phyloP scores from a whole-genome alignment of 768 basidiomycete species.

The Trametes cinnabarina region DNA sequence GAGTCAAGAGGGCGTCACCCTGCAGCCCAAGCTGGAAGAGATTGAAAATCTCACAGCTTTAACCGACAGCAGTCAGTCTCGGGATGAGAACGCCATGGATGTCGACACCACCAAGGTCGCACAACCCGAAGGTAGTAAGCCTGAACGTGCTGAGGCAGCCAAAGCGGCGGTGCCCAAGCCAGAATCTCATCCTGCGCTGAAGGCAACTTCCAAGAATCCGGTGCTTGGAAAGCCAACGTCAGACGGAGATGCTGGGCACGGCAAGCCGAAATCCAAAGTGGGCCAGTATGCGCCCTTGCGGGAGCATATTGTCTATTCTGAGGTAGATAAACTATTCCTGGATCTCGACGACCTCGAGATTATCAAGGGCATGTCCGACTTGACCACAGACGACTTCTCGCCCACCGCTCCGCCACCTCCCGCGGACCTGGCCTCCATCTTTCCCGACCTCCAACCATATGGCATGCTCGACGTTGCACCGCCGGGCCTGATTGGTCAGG shows the following conservation, averaged over 20 bases:
- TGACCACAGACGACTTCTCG: conserved; percentile 29
- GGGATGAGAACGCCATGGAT: conserved; percentile 32
- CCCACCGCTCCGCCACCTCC: conserved; percentile 32
- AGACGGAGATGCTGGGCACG: conserved; percentile 14
- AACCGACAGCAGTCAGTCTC: conserved; percentile 15
- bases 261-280: conserved; percentile 42
- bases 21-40: conserved; percentile 51
- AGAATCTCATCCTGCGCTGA: conserved; percentile 43
- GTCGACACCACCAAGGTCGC: conserved; percentile 1
- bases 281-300: conserved; percentile 56
- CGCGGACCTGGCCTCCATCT: conserved; percentile 63
- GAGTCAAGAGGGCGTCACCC: not conserved
- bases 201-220: conserved; percentile 56
- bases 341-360: conserved; percentile 48
- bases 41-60: conserved; percentile 53
- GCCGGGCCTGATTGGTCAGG: conserved; percentile 18
- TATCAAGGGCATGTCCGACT: conserved; percentile 25
- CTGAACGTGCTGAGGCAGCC: not conserved
- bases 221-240: conserved; percentile 24
- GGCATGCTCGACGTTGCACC: conserved; percentile 47
- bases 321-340: conserved; percentile 49
- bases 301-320: conserved; percentile 50
- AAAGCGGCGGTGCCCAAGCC: conserved; percentile 10
- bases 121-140: not conserved
- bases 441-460: conserved; percentile 77